phyloP scores from a whole-genome alignment of 1,284 basidiomycete species.

The Vanrija sp. region DNA sequence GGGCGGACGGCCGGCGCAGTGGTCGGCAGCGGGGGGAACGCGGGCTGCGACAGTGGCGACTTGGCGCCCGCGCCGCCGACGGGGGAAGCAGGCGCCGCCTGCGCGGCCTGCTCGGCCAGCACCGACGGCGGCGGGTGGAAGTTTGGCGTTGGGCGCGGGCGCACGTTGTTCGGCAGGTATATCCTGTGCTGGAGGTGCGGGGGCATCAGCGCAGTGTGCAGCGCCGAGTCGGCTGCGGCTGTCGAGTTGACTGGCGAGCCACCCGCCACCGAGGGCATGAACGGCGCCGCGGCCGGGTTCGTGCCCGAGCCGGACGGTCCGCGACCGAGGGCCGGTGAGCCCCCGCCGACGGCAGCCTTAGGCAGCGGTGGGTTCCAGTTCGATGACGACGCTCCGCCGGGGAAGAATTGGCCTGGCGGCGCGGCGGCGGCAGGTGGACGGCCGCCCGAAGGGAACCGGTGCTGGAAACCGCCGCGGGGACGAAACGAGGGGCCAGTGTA shows the following conservation, averaged over 20 bases:
- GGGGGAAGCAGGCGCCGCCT: slow-evolving; percentile 9
- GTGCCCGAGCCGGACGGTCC: slow-evolving; percentile 13
- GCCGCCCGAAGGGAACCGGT: slow-evolving; percentile 37
- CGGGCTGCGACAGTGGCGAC: slow-evolving; percentile 26
- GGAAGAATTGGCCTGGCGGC: slow-evolving; percentile 7
- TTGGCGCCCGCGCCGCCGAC: neutral
- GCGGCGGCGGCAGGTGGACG: slow-evolving; percentile 5
- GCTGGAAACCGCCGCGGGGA: slow-evolving; percentile 32
- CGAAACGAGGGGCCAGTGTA: slow-evolving; percentile 24
- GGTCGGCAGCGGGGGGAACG: slow-evolving; percentile 43
- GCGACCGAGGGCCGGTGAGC: neutral
- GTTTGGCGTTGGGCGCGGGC: slow-evolving; percentile 38
- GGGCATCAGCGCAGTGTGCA: slow-evolving; percentile 46
- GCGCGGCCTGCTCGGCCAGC: slow-evolving; percentile 28
- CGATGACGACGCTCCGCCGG: slow-evolving; percentile 2
- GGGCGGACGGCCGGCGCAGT: neutral
- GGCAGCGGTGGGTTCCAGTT: slow-evolving; percentile 8
- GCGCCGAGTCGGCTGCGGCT: slow-evolving; percentile 17
- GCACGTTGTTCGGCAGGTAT: slow-evolving; percentile 41
- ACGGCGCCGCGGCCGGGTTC: slow-evolving; percentile 39
- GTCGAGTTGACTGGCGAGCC: neutral
- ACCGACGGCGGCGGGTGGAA: slow-evolving; percentile 43
- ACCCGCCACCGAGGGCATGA: slow-evolving; percentile 25
- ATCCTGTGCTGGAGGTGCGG: slow-evolving; percentile 49
- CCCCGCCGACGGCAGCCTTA: neutral